Evolutionary conservation across 2,329 filamentous ascomycete species (phyloP).

Genomic region (Phyllosticta capitalensis): DNA sequence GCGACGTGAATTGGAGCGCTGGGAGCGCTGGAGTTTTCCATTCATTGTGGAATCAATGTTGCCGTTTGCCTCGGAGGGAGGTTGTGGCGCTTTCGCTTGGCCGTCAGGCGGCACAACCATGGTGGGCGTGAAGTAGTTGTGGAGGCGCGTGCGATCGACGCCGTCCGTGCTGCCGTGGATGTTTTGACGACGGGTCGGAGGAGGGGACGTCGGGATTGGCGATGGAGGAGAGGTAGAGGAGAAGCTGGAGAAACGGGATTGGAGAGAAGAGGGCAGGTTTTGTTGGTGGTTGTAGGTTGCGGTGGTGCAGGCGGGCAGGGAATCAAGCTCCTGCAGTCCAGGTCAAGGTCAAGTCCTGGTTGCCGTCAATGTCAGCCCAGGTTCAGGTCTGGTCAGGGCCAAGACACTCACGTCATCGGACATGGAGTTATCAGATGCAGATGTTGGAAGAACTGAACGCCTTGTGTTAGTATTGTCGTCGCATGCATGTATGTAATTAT

Average conservation of each 20-base stretch:
- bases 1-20: slow-evolving; percentile 14
- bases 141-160: slow-evolving; percentile 10
- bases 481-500: no score
- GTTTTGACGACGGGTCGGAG: background rate
- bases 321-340: slow-evolving; percentile 10
- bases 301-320: slow-evolving; percentile 3
- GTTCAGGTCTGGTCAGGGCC: no score
- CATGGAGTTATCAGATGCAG: background rate
- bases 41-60: slow-evolving; percentile 18
- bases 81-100: slow-evolving; percentile 27
- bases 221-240: background rate
- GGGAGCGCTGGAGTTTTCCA: slow-evolving; percentile 14
- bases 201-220: background rate
- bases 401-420: slow-evolving; percentile 10
- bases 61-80: slow-evolving; percentile 14
- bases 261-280: background rate
- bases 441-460: no score
- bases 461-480: no score
- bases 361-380: no score
- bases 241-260: background rate
- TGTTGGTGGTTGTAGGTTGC: background rate
- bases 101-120: slow-evolving; percentile 31
- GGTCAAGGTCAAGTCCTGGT: no score
- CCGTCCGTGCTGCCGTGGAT: slow-evolving; percentile 3
- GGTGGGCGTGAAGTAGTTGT: slow-evolving; percentile 14